These are phyloP conservation scores for Fragilariopsis cylindrus DNA, from an alignment of 108 stramenopile species.

Conservation along the genomic window DNA sequence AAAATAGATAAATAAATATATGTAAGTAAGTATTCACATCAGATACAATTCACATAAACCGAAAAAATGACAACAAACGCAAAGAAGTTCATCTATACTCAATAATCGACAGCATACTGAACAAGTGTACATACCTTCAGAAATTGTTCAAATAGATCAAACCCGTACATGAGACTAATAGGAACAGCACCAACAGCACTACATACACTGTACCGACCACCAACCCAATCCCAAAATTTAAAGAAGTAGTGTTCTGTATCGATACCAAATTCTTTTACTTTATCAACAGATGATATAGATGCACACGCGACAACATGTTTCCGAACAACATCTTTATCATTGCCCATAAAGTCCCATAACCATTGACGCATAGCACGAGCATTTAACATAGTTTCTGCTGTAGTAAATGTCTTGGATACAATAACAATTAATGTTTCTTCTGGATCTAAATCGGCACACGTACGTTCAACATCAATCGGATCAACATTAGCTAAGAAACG, in stretches of 20 bases:
- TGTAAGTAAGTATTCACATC: neutral
- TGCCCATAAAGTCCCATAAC: constrained; percentile 95
- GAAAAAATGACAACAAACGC: neutral
- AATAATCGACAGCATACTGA: constrained; percentile 1
- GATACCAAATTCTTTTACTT: constrained; percentile 87
- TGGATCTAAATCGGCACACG: constrained; percentile 90
- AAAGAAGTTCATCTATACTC: neutral
- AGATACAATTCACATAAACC: neutral
- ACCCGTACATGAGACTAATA: constrained; percentile 91
- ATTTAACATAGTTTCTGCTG: constrained; percentile 99
- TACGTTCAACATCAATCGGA: constrained; percentile 97
- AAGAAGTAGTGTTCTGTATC: constrained; percentile 90
- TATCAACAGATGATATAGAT: constrained; percentile 65
- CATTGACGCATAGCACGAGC: constrained; percentile 96
- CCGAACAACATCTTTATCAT: constrained; percentile 87
- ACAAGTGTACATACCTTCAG: constrained; percentile 56
- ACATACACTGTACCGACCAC: constrained; percentile 94
- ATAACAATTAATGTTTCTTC: constrained; percentile 94
- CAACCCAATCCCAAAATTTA: constrained; percentile 97
- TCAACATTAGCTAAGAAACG: constrained; percentile 98
- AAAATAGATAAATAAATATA: neutral
- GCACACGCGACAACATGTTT: constrained; percentile 97
- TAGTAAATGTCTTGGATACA: constrained; percentile 99
- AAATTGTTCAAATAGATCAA: constrained; percentile 91
- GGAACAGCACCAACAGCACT: constrained; percentile 93